Evolutionary conservation across 2,329 filamentous ascomycete genomes (phyloP), one percentile per base, ranked within the genome.

Genomic region (Colletotrichum sp.): DNA sequence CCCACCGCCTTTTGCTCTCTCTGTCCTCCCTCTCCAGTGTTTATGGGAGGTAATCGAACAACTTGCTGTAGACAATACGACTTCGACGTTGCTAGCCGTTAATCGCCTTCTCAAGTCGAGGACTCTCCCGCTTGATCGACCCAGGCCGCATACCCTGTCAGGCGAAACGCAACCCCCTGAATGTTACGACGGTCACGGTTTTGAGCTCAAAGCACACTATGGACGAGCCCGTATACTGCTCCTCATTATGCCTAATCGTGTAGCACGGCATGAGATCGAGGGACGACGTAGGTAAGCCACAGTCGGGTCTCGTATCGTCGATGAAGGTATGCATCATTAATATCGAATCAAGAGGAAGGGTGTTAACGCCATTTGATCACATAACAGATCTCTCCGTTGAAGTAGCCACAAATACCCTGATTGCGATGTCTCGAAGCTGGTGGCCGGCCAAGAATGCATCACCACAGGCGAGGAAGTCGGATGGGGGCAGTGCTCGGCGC

Each of bases 1-100:
- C 30, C 73, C 69, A 68, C 69, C 69, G 69, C 69, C 26, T 43
- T 68, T 75, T 43, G 32, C 62, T 43, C 68, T 61, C 61, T 36
- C 21, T 43, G 18, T 9, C 38, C 68, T 62, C 10, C 65, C 18
- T 16, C 34, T 18, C 18, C 6, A 16, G 24, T 32, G 7, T 30
- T 28, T 2, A 18, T 43, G 21, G 7, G 13, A 9, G n/a, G 8
- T 56, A 28, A 24, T 26, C 9, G 14, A 12, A 32, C 21, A 36
- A 7, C 26, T 18, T 18, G 43, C n/a, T 21, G 43, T 13, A 21
- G 43, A 52, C 10, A 21, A 52, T 52, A 13, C 43, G 43, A 32
- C 26, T 61, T 32, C 26, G 18, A 32, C 26, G 38, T 13, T 43
- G 21, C 32, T 24, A 64, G 61, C 24, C 36, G 21, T 38, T 2